Evolutionary conservation across 2,329 filamentous ascomycete species (phyloP), one percentile per base, ranked within the genome.

Genomic region (Pseudogymnoascus sp.): DNA sequence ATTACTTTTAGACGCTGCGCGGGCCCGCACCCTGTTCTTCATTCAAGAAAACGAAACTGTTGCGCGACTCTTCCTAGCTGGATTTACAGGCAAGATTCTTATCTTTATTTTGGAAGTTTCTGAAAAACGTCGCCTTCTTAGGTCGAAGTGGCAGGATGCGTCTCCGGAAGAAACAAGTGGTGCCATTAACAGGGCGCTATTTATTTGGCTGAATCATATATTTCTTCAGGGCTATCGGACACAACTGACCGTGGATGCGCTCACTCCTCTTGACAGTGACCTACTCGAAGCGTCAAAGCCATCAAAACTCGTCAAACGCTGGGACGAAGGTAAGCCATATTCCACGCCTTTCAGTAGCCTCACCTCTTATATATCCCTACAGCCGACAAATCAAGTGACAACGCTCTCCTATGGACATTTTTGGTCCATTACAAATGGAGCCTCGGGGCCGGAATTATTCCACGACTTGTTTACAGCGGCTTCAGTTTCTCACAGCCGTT

Each of bases 401-500:
- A 53, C n/a, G 24, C 26, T 53, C 47, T 53, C 4, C n/a, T 53
- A 16, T 53, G 47, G 47, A 53, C 47, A 68, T 62, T 33, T 44
- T 21, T 42, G n/a, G 16, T 19, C 24, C 38, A 62, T 33, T 64
- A 40, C 44, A 64, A 62, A 44, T 64, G 60, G 63, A 38, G 29
- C 3, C 24, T 64, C n/a, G 21, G 42, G n/a, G 63, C 47, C 13
- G 61, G 40, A 0, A 68, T 79, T 3, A 42, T 75, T 4, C 76
- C 78, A 2, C 73, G 78, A 0, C 66, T 79, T 2, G 70, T 72
- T 8, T 73, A 73, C 24, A 74, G 72, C 1, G 78, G 71, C 3
- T 79, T 81, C 66, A 75, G 69, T 5, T 79, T 80, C 61, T 73
- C 76, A 4, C 79, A 81, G 38, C 78, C 79, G 0, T 77, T 81